These are phyloP conservation scores for Spergularia bocconei DNA, from an alignment of 148 eudicot genomes.

Conservation along the genomic window DNA sequence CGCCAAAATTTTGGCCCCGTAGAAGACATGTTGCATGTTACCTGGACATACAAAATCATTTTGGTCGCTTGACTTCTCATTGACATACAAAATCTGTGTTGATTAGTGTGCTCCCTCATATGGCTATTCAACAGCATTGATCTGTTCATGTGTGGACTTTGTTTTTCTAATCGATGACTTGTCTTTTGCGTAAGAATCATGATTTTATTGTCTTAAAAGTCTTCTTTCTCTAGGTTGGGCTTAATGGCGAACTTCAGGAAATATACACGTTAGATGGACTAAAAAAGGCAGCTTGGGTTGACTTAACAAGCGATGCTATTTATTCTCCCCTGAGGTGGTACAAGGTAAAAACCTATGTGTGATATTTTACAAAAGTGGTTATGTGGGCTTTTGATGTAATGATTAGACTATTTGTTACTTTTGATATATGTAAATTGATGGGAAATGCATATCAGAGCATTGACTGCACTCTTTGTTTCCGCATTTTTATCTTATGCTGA, in stretches of 20 bases:
- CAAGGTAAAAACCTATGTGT: conserved; percentile 49
- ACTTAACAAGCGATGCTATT: conserved; percentile 45
- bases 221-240: conserved; percentile 61
- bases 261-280: conserved; percentile 44
- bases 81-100: neutral
- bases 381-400: neutral
- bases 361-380: neutral
- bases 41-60: neutral
- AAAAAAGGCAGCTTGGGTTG: conserved; percentile 54
- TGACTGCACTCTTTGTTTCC: neutral
- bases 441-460: neutral
- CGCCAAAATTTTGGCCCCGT: neutral
- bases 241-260: conserved; percentile 72
- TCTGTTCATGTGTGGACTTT: neutral
- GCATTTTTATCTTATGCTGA: too few species aligned
- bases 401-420: neutral
- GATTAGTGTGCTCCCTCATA: neutral
- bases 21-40: neutral
- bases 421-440: neutral
- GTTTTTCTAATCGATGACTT: conserved; percentile 1
- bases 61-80: neutral
- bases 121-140: neutral
- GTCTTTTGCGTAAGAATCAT: neutral
- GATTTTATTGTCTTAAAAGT: neutral
- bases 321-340: conserved; percentile 72